Percentiles rank a stretch among this genome's conserved stretches.
phyloP scores from a whole-genome alignment of 169 alveolate species.

The Cystoisospora suis region DNA sequence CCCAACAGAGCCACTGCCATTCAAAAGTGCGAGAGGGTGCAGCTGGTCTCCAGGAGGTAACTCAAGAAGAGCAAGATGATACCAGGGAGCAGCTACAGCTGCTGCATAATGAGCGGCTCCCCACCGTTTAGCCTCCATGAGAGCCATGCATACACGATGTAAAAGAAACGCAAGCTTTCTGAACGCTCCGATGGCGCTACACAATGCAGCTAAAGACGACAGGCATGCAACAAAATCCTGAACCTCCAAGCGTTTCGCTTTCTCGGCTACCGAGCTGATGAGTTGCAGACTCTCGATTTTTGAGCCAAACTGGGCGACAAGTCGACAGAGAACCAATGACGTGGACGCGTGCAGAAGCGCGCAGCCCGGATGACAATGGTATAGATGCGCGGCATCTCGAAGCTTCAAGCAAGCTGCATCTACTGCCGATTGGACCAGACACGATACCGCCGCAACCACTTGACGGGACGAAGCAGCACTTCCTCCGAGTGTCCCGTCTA shows the following conservation, averaged over 20 bases:
- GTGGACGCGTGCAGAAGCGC: constrained; percentile 36
- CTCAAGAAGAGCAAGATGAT: constrained; percentile 35
- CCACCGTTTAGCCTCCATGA: constrained; percentile 23
- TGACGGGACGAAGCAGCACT: not conserved
- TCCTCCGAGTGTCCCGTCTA: not conserved
- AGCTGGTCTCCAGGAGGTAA: constrained; percentile 29
- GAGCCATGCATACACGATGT: constrained; percentile 50
- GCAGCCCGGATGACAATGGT: constrained; percentile 40
- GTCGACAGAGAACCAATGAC: constrained; percentile 21
- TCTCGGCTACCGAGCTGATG: constrained; percentile 32
- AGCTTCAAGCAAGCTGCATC: constrained; percentile 28
- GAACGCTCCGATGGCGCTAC: constrained; percentile 42
- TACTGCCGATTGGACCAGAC: not conserved
- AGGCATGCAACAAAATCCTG: constrained; percentile 33
- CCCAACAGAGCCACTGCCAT: not conserved
- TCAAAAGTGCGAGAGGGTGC: constrained; percentile 23
- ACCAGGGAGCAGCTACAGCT: constrained; percentile 40
- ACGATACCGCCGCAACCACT: not conserved
- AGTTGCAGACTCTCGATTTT: constrained; percentile 34
- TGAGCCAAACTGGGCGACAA: not conserved
- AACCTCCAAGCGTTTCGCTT: constrained; percentile 38
- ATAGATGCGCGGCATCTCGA: constrained; percentile 39
- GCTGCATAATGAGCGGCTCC: constrained; percentile 46
- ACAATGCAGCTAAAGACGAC: constrained; percentile 38
- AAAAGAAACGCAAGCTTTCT: constrained; percentile 36